Base-by-base conservation (phyloP, 2,329 filamentous ascomycete genomes). In the Epicoccum sorghinum region DNA sequence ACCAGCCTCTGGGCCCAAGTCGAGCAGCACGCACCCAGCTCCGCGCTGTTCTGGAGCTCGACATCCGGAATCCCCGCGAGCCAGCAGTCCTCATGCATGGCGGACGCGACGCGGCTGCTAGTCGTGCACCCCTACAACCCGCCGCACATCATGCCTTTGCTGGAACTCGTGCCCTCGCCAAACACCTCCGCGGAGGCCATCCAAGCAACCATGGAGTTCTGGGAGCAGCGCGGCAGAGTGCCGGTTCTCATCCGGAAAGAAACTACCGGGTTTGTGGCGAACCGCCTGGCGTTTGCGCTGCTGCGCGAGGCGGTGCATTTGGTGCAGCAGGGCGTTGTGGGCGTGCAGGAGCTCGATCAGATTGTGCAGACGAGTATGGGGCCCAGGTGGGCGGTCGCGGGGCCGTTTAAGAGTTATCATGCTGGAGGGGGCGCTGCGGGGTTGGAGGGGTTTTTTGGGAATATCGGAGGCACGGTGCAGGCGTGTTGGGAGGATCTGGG, bases 81-180 rank as follows among this genome's bases (percentile, higher is more conserved):
- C 0, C 70, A 69, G 23, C 83, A 86, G 58, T 70, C 69, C 7
- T 52, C 56, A 13, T 58, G 73, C 3, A 80, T 82, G 77, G 60
- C 69, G 22, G 74, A 81, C 22, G 12, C 7, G 60, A 68, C 27
- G 51, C 66, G n/a, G 71, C 83, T 87, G 3, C 57, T 86, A 0
- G 80, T 86, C 1, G 82, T 84, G 4, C 85, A 86, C 65, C 84
- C 84, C 0, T 87, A 83, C 67, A 86, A 86, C 49, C 85, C 84
- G 22, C 84, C 84, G 1, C 83, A 86, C 58, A 78, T 86, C 47
- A 85, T 86, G 81, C 84, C 84, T 0, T 64, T 87, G 1, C 69
- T 86, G 2, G 84, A 87, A 65, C 74, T 86, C 29, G 83, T 86
- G 0, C 82, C 83, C 0, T 78, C 75, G 1, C 78, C 77, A 4